phyloP scores from a whole-genome alignment of 768 basidiomycete genomes.

The Russula olivacea region DNA sequence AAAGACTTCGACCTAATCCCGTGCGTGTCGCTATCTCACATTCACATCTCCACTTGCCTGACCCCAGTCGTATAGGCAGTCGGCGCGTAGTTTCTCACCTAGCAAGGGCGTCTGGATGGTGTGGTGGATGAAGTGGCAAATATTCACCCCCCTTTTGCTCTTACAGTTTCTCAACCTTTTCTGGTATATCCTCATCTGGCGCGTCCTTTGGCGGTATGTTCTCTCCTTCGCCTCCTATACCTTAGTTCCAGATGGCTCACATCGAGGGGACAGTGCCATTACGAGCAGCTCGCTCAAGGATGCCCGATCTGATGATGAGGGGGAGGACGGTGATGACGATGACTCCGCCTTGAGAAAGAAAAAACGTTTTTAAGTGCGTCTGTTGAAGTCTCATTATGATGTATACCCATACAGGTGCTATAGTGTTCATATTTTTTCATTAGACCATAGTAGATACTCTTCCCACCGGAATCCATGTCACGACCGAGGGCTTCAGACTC shows the following conservation, averaged over 20 bases:
- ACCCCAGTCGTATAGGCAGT: conserved; percentile 37
- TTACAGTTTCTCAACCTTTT: conserved; percentile 85
- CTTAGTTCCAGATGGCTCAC: conserved; percentile 2
- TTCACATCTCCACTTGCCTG: background rate
- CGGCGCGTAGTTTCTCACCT: conserved; percentile 51
- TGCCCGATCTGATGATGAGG: conserved; percentile 78
- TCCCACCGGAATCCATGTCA: background rate
- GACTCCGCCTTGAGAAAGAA: background rate
- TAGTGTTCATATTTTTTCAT: background rate
- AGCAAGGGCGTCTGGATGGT: conserved; percentile 62
- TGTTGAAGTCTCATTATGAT: conserved; percentile 23
- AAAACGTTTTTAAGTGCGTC: conserved; percentile 4
- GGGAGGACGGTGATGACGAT: conserved; percentile 16
- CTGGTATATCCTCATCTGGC: conserved; percentile 85
- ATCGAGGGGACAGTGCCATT: conserved; percentile 44
- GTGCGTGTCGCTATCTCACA: conserved; percentile 39
- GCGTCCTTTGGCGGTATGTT: conserved; percentile 66
- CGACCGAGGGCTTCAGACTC: background rate
- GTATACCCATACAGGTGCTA: conserved; percentile 26
- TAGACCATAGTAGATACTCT: no score
- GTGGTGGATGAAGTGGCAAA: conserved; percentile 77
- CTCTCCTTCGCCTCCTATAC: background rate
- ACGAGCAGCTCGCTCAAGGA: conserved; percentile 48
- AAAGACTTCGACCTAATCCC: conserved; percentile 68
- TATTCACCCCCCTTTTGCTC: conserved; percentile 66